phyloP scores from a whole-genome alignment of 2,329 filamentous ascomycete genomes.

The Sphaerulina musiva region DNA sequence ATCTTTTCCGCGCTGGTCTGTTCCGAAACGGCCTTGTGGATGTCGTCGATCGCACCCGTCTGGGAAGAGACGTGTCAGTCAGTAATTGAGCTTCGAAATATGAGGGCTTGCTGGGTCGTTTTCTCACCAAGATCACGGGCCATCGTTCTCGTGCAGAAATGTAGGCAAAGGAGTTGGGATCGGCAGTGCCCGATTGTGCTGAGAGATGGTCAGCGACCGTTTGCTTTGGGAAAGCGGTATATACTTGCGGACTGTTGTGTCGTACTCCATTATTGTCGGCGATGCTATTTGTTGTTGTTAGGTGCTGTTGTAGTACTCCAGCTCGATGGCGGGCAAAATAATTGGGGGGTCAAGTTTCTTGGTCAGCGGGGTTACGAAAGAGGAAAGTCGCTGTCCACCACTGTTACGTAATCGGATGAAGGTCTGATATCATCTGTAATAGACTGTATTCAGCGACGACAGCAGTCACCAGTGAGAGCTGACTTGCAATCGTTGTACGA shows the following conservation, averaged over 20 bases:
- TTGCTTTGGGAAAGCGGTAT: not conserved
- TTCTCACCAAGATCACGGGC: conserved; percentile 79
- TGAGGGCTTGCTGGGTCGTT: not conserved
- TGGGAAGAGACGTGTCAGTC: conserved; percentile 34
- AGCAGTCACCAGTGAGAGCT: not conserved
- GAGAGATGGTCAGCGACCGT: conserved; percentile 15
- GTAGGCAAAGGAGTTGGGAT: conserved; percentile 80
- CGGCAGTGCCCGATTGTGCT: conserved; percentile 73
- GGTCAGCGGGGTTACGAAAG: not conserved
- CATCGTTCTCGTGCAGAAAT: conserved; percentile 79
- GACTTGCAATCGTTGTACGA: no score
- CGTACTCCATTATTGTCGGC: conserved; percentile 58
- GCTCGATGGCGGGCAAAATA: no score
- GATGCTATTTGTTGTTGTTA: conserved; percentile 10
- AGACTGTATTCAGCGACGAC: no score
- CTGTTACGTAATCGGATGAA: no score
- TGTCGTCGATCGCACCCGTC: conserved; percentile 90
- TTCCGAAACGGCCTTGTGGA: conserved; percentile 66
- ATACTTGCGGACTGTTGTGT: conserved; percentile 63
- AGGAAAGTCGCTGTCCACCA: not conserved
- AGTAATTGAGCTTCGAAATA: not conserved
- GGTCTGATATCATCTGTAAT: no score
- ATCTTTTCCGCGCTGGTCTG: conserved; percentile 57
- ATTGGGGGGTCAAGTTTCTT: no score
- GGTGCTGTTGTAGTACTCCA: not conserved